These are phyloP conservation scores for Tubosaeta sp. DNA, from an alignment of 768 basidiomycete genomes.

Conservation along the genomic window DNA sequence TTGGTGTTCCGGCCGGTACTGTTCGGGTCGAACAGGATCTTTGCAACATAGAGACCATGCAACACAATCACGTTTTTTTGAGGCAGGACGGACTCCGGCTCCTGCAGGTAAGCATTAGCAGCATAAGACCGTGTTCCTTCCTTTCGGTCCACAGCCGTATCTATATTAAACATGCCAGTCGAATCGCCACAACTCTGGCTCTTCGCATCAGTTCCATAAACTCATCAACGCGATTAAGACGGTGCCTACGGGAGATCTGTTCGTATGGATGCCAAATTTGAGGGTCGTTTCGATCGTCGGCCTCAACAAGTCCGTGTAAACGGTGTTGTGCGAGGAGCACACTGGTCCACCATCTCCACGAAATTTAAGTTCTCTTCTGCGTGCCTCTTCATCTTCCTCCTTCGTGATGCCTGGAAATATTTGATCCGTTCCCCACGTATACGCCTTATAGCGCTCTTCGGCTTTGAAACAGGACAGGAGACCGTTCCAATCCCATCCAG, in stretches of 20 bases:
- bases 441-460: conserved; percentile 3
- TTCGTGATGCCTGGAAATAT: background rate
- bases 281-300: background rate
- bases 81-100: conserved; percentile 6
- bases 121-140: conserved; percentile 16
- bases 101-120: conserved; percentile 13
- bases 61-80: background rate
- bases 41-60: conserved; percentile 6
- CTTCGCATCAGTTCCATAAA: background rate
- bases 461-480: conserved; percentile 15
- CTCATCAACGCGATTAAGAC: background rate
- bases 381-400: background rate
- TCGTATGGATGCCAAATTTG: background rate
- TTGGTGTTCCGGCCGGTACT: background rate
- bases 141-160: conserved; percentile 13
- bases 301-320: background rate
- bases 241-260: background rate
- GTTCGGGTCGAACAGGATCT: conserved; percentile 7
- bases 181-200: background rate
- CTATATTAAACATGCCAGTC: conserved; percentile 12
- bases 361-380: background rate
- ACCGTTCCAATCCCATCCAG: conserved; percentile 14
- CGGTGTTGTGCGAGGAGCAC: background rate
- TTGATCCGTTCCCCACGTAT: background rate
- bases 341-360: background rate